Base-by-base conservation (phyloP, 2,329 filamentous ascomycete species). In the Stemphylium lycopersici region DNA sequence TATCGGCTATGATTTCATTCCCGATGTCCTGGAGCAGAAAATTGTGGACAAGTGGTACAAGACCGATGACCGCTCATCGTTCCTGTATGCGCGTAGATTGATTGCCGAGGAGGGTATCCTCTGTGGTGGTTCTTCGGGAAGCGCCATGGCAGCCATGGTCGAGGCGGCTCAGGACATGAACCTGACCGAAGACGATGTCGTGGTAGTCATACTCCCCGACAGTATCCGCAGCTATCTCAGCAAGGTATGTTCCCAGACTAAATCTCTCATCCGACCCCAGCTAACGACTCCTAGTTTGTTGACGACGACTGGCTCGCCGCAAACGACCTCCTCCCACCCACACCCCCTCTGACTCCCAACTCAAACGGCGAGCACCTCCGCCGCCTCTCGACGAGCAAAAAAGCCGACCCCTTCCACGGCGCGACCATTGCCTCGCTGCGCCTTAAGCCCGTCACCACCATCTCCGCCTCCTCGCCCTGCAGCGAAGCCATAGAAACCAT, bases 271-370 rank as follows among this genome's bases (percentile, higher is more conserved):
- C 39, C 20, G 40, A 26, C 18, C 29, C 24, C 16, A 41, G 43
- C 66, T 71, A 52, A 71, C 57, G 18, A 11, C 4, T 1, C 5
- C 54, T 48, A 84, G 84, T 99, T 99, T 74, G 92, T 92, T 63
- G 95, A 99, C 74, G 96, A 99, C 73, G 95, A 98, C 80, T 99
- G 95, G 96, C 87, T 99, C 51, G 93, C 92, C 11, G 95, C 95
- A 60, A 99, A 99, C 78, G 89, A 93, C 73, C 90, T 99, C 20
- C 84, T 98, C 22, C 86, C 90, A 34, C 83, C 78, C 61, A 85
- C 80, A 47, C 84, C 79, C 57, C 81, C 72, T 44, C 39, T 58
- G 3, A 59, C 55, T 54, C 67, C 65, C 48, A 60, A 65, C 31
- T 60, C 74, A 8, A 60, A 60, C 37, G 57, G 55, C 39, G 56